phyloP scores from a whole-genome alignment of 768 basidiomycete genomes.

The Mycena kentingensis region DNA sequence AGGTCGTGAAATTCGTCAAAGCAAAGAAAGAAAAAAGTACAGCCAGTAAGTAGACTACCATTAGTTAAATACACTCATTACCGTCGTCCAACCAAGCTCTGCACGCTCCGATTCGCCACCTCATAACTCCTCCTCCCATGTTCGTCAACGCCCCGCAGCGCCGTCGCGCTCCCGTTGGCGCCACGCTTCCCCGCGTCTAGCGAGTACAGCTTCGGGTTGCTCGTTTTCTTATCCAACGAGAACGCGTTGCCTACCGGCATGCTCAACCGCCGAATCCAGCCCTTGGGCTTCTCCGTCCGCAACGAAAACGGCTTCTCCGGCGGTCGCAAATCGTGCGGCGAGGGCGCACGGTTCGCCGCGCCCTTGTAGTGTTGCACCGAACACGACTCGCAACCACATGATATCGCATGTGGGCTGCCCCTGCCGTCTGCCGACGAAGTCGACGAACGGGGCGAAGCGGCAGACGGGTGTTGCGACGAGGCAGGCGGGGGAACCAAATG shows the following conservation, averaged over 20 bases:
- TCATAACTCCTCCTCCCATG: constrained; percentile 46
- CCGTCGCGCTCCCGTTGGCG: constrained; percentile 45
- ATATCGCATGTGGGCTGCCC: constrained; percentile 52
- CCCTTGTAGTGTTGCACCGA: constrained; percentile 58
- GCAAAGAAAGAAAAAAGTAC: constrained; percentile 3
- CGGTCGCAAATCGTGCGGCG: constrained; percentile 40
- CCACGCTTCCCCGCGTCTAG: constrained; percentile 47
- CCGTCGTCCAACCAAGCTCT: constrained; percentile 45
- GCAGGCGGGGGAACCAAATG: constrained; percentile 42
- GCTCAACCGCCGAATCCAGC: constrained; percentile 78
- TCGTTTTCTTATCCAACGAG: constrained; percentile 55
- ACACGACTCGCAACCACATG: constrained; percentile 68
- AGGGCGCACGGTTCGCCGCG: constrained; percentile 28
- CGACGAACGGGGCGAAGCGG: constrained; percentile 29
- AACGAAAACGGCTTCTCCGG: constrained; percentile 45
- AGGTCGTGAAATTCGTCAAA: constrained; percentile 1
- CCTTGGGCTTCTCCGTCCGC: constrained; percentile 59
- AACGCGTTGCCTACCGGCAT: constrained; percentile 70
- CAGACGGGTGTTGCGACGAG: constrained; percentile 23
- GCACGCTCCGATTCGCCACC: constrained; percentile 52
- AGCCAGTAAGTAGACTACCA: neutral
- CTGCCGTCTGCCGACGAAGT: constrained; percentile 21
- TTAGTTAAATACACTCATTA: constrained; percentile 3
- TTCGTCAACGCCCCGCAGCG: constrained; percentile 44
- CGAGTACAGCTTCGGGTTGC: constrained; percentile 39